Conservation (phyloP, 148 eudicot species). For the Spergularia marina region DNA sequence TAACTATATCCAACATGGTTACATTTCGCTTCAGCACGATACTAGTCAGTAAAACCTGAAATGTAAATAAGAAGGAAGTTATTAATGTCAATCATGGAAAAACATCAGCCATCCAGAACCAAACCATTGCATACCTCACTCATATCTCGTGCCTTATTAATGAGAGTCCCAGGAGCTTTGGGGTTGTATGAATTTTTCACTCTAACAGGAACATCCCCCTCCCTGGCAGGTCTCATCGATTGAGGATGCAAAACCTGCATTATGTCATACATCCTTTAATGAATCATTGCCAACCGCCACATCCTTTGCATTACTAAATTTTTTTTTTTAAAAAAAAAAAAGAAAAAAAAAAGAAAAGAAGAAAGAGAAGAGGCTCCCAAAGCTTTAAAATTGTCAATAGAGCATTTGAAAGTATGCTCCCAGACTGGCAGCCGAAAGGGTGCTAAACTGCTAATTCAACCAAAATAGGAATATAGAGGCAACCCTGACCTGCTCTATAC, state of each 20-base stretch:
- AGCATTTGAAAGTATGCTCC: not conserved
- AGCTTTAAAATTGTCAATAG: not conserved
- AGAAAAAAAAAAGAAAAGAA: not conserved
- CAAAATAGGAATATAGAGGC: not conserved
- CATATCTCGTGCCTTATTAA: constrained; percentile 74
- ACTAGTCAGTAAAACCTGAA: constrained; percentile 91
- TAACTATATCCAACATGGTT: constrained; percentile 96
- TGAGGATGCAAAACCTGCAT: constrained; percentile 96
- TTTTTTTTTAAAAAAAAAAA: not conserved
- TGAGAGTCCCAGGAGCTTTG: constrained; percentile 93
- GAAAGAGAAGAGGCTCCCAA: not conserved
- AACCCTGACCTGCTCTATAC: not conserved
- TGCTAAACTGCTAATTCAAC: not conserved
- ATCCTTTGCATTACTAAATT: not conserved
- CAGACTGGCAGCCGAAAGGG: not conserved
- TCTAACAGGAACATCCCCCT: constrained; percentile 88
- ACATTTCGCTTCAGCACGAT: constrained; percentile 92
- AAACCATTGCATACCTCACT: constrained; percentile 52
- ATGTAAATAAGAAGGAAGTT: not conserved
- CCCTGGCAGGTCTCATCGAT: constrained; percentile 97
- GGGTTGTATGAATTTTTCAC: constrained; percentile 98
- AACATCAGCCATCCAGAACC: constrained; percentile 5
- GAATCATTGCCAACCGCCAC: not conserved
- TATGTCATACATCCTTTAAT: not conserved
- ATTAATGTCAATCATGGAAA: constrained; percentile 7